A percentile compares a stretch with the other conserved stretches of the same genome.
These are phyloP conservation scores for Cyberlindnera subsufficiens DNA, from an alignment of 805 yeast species.

Conservation along the genomic window DNA sequence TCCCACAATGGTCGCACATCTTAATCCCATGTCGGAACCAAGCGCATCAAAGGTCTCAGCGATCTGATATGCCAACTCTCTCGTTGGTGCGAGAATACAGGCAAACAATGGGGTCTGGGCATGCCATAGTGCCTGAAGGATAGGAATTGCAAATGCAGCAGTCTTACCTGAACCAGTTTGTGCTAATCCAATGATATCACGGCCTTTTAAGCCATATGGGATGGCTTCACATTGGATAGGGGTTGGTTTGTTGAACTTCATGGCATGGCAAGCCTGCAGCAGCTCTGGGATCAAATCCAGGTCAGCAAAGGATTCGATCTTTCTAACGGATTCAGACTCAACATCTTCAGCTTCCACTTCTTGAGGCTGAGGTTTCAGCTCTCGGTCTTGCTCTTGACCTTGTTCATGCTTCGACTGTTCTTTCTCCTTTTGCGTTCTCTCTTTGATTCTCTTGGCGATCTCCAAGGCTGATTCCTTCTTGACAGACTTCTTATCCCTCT, in stretches of 20 bases:
- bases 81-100: slow-evolving; percentile 79
- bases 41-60: slow-evolving; percentile 93
- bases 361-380: slow-evolving; percentile 2
- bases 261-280: slow-evolving; percentile 66
- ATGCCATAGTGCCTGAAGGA: slow-evolving; percentile 84
- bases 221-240: slow-evolving; percentile 91
- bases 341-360: slow-evolving; percentile 21
- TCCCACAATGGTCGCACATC: slow-evolving; percentile 86
- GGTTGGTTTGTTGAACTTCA: slow-evolving; percentile 80
- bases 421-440: slow-evolving; percentile 26
- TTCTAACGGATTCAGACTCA: slow-evolving; percentile 9
- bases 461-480: slow-evolving; percentile 35
- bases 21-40: slow-evolving; percentile 88
- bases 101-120: slow-evolving; percentile 87
- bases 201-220: slow-evolving; percentile 85
- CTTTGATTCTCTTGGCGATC: slow-evolving; percentile 51
- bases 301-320: slow-evolving; percentile 41
- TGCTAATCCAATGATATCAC: slow-evolving; percentile 93
- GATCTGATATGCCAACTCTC: slow-evolving; percentile 83
- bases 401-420: not conserved
- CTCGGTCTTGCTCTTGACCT: slow-evolving; percentile 2
- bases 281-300: slow-evolving; percentile 71
- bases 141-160: slow-evolving; percentile 97
- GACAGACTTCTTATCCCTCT: slow-evolving; percentile 21
- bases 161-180: slow-evolving; percentile 98